Percentiles rank a stretch among this genome's conserved stretches.
Evolutionary conservation across 768 basidiomycete species (phyloP).

Genomic region (Mycena alexandri): DNA sequence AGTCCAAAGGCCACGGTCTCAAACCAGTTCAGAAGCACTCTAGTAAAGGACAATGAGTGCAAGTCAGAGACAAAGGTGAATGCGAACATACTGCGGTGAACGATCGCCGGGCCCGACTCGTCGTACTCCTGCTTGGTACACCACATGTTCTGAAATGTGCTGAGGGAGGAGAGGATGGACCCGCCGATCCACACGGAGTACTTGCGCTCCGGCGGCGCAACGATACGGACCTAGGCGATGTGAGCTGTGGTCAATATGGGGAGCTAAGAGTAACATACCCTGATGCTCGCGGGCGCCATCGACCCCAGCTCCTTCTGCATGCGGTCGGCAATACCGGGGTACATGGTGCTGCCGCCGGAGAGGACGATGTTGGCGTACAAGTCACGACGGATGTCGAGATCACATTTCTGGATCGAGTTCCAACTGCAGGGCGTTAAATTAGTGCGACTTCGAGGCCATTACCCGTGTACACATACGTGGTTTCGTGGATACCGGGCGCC

Average conservation of each 20-base stretch:
- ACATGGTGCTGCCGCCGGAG: constrained; percentile 38
- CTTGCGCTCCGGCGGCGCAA: constrained; percentile 76
- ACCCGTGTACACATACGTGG: constrained; percentile 38
- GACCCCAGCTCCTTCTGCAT: constrained; percentile 80
- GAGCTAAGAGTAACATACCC: constrained; percentile 45
- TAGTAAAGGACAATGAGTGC: neutral
- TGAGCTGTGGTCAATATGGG: too few relatives aligned
- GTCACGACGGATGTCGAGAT: constrained; percentile 67
- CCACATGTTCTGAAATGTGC: constrained; percentile 39
- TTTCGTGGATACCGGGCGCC: constrained; percentile 50
- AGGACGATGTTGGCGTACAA: constrained; percentile 35
- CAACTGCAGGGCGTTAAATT: constrained; percentile 46
- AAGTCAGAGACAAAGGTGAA: neutral
- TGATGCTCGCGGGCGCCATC: constrained; percentile 73
- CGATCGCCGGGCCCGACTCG: constrained; percentile 33
- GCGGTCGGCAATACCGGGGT: constrained; percentile 56
- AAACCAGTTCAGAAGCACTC: constrained; percentile 27
- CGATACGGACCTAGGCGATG: constrained; percentile 50
- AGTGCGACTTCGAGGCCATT: neutral
- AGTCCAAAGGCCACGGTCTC: neutral
- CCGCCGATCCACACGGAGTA: constrained; percentile 58
- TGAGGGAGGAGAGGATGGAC: constrained; percentile 35
- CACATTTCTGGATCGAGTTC: constrained; percentile 73
- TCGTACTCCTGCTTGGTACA: constrained; percentile 38
- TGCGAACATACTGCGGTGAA: constrained; percentile 36